Base-by-base conservation (phyloP, 2,329 filamentous ascomycete genomes). In the Fusarium dimerum region DNA sequence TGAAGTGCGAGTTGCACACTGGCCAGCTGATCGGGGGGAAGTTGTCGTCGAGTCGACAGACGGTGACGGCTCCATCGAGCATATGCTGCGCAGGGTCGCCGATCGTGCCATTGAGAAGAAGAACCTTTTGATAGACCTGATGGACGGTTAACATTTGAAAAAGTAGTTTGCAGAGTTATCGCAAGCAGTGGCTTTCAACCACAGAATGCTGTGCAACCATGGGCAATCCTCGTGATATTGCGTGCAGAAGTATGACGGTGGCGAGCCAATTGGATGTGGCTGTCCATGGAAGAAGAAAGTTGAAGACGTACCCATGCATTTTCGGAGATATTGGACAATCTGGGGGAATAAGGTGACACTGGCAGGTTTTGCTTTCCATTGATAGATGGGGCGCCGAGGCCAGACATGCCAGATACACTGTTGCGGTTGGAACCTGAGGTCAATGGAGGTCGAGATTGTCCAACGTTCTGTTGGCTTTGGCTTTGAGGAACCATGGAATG, bases 121-220 rank as follows among this genome's bases (percentile, higher is more conserved):
- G 78, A 9, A 95, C 83, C 69, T 96, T 97, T 76, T 97, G 92
- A 67, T 96, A 90, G 17, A 95, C 90, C 91, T 96, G 32, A 61
- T 38, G 34, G 40, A 16, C 30, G 58, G 61, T 71, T 50, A 69
- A 68, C 43, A 56, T 20, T 29, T 20, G 48, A n/a, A 50, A 32
- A 52, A 45, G 47, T 7, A 47, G 43, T 40, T 18, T 29, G 38
- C 42, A 42, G 46, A 34, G 20, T n/a, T 13, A 40, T 12, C n/a
- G 9, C 13, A n/a, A 43, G 13, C 5, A 17, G n/a, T 43, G 30
- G 32, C 39, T 44, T 45, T 61, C 54, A 54, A 51, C 54, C 32
- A 16, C 40, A 42, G 20, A 26, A 52, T 48, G 16, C 30, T 50
- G 46, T 51, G 42, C 34, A 30, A 50, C 51, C 49, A 52, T 40